Conservation (phyloP, 768 basidiomycete genomes). For the Podaxis sp. region DNA sequence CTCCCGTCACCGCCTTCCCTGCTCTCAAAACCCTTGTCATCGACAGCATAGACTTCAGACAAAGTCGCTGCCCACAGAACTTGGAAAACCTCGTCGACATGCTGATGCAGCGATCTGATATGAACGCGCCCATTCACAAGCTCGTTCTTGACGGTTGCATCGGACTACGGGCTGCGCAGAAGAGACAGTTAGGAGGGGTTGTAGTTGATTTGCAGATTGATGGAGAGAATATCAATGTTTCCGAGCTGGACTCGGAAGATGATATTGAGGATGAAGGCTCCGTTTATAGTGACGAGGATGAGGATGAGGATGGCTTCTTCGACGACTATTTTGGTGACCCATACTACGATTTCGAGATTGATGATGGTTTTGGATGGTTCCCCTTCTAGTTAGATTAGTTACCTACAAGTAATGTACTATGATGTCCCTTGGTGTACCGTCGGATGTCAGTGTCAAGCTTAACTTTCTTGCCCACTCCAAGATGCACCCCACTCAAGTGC, state of each 20-base stretch:
- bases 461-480: too few relatives aligned
- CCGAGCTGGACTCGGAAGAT: not conserved
- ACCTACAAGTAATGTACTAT: not conserved
- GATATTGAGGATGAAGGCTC: not conserved
- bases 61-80: not conserved
- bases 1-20: conserved; percentile 4
- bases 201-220: conserved; percentile 6
- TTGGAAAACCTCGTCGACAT: not conserved
- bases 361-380: not conserved
- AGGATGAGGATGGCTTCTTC: not conserved
- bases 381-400: not conserved
- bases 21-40: conserved; percentile 1
- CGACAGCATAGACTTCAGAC: not conserved
- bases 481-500: too few relatives aligned
- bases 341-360: not conserved
- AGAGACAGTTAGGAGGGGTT: not conserved
- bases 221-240: not conserved
- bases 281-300: not conserved
- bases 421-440: not conserved
- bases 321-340: not conserved
- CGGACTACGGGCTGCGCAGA: not conserved
- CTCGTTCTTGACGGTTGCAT: not conserved
- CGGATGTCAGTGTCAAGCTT: too few relatives aligned
- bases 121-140: conserved; percentile 1
- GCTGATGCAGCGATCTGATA: conserved; percentile 4